phyloP scores from a whole-genome alignment of 768 basidiomycete genomes.

The Sistotremastrum niveocremeum region DNA sequence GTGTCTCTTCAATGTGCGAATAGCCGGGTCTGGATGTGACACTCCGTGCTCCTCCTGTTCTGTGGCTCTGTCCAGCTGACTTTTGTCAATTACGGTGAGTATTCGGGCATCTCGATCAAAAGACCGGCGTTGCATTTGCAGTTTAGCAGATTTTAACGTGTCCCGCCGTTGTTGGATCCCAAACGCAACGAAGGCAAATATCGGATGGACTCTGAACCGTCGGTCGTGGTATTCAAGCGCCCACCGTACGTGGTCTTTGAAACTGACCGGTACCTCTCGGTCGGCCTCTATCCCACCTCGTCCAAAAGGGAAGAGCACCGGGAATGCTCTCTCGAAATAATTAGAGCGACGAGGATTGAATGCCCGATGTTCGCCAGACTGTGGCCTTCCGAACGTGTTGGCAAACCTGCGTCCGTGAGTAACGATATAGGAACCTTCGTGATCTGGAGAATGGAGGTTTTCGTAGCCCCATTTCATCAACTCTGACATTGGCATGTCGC shows the following conservation, averaged over 20 bases:
- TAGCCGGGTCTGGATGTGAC: neutral
- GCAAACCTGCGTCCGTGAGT: constrained; percentile 11
- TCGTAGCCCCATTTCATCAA: constrained; percentile 18
- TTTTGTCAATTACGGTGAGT: too few species aligned
- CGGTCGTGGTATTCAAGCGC: too few species aligned
- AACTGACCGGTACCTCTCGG: too few species aligned
- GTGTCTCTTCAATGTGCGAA: constrained; percentile 6
- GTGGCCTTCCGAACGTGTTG: constrained; percentile 10
- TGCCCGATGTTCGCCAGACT: constrained; percentile 14
- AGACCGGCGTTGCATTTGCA: constrained; percentile 19
- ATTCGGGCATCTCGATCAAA: neutral
- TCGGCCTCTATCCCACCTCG: constrained; percentile 19
- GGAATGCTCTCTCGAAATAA: constrained; percentile 11
- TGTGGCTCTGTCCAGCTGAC: too few species aligned
- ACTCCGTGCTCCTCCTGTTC: too few species aligned
- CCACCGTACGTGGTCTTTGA: too few species aligned
- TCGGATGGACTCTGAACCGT: too few species aligned
- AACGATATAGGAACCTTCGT: constrained; percentile 15
- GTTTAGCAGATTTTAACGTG: constrained; percentile 16
- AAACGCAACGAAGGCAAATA: too few species aligned
- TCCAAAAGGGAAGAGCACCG: constrained; percentile 23
- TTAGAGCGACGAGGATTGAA: neutral
- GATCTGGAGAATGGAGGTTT: constrained; percentile 9
- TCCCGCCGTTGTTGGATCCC: too few species aligned
- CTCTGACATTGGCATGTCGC: constrained; percentile 9